A percentile compares a stretch with the other conserved stretches of the same genome.
Evolutionary conservation across 345 rosid species (phyloP).

Genomic region (Boechera divaricarpa): DNA sequence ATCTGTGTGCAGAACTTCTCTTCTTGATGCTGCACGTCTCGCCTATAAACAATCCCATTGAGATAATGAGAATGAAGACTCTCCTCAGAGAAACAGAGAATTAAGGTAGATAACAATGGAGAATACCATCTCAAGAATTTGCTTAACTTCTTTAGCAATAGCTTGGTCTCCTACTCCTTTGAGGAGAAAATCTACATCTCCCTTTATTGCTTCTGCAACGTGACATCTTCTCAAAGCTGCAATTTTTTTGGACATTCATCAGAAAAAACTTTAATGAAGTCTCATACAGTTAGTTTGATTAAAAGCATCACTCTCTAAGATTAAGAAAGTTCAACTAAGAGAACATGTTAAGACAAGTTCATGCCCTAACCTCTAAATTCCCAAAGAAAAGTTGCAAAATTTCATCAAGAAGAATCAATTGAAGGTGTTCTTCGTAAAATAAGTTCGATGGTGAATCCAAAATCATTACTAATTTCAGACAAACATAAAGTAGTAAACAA

Average conservation of each 20-base stretch:
- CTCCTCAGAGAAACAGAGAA: constrained; percentile 2
- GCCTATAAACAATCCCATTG: constrained; percentile 51
- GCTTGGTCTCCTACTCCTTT: constrained; percentile 66
- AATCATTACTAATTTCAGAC: not conserved
- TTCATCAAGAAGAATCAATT: constrained; percentile 1
- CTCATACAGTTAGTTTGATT: not conserved
- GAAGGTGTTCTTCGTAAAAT: not conserved
- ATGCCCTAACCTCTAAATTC: constrained; percentile 3
- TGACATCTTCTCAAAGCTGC: constrained; percentile 63
- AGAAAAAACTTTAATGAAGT: constrained; percentile 1
- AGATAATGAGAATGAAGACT: constrained; percentile 3
- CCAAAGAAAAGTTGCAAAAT: not conserved
- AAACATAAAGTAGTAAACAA: not conserved
- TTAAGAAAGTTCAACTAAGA: not conserved
- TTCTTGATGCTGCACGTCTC: constrained; percentile 66
- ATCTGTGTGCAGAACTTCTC: constrained; percentile 73
- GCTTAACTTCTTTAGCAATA: constrained; percentile 72
- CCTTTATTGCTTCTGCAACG: constrained; percentile 66
- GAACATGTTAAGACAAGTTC: not conserved
- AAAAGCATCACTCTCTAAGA: not conserved
- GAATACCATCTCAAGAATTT: constrained; percentile 70
- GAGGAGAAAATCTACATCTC: constrained; percentile 61
- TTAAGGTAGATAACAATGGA: not conserved
- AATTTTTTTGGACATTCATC: constrained; percentile 8
- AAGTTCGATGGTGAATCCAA: constrained; percentile 29